Evolutionary conservation across 2,329 filamentous ascomycete genomes (phyloP).

Genomic region (Teratosphaeria destructans): DNA sequence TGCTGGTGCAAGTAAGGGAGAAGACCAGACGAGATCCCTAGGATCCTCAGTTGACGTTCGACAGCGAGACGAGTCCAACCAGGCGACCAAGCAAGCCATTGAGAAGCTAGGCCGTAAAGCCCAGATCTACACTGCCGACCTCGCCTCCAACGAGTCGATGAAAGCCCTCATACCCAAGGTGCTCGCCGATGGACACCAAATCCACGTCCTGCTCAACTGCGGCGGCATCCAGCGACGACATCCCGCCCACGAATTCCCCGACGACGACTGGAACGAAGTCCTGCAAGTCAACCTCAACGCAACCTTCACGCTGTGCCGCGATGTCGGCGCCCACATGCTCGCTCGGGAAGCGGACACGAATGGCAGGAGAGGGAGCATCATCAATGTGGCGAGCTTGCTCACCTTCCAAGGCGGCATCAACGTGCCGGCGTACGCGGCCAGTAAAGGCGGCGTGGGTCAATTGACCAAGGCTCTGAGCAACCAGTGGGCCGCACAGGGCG

Average conservation of each 20-base stretch:
- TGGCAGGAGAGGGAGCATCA: conserved; percentile 57
- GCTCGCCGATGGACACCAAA: conserved; percentile 50
- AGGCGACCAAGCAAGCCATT: conserved; percentile 50
- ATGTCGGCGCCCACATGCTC: conserved; percentile 72
- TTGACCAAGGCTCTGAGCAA: conserved; percentile 77
- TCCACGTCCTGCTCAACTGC: conserved; percentile 76
- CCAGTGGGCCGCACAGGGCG: conserved; percentile 70
- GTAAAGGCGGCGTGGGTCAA: conserved; percentile 76
- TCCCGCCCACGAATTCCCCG: conserved; percentile 63
- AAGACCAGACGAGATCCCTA: not conserved
- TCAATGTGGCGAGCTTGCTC: conserved; percentile 75
- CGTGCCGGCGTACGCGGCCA: conserved; percentile 77
- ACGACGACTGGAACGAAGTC: conserved; percentile 67
- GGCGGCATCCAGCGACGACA: conserved; percentile 77
- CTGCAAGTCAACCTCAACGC: conserved; percentile 78
- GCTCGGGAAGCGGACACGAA: conserved; percentile 37
- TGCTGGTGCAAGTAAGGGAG: conserved; percentile 36
- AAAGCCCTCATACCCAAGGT: conserved; percentile 50
- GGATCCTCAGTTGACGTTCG: not conserved
- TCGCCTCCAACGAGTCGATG: conserved; percentile 51
- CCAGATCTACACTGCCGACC: conserved; percentile 59
- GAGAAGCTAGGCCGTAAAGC: conserved; percentile 56
- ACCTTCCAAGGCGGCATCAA: conserved; percentile 81
- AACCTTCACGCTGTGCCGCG: conserved; percentile 68
- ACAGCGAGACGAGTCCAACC: conserved; percentile 46